phyloP scores from a whole-genome alignment of 352 stramenopile genomes.

The Sclerospora graminicola region DNA sequence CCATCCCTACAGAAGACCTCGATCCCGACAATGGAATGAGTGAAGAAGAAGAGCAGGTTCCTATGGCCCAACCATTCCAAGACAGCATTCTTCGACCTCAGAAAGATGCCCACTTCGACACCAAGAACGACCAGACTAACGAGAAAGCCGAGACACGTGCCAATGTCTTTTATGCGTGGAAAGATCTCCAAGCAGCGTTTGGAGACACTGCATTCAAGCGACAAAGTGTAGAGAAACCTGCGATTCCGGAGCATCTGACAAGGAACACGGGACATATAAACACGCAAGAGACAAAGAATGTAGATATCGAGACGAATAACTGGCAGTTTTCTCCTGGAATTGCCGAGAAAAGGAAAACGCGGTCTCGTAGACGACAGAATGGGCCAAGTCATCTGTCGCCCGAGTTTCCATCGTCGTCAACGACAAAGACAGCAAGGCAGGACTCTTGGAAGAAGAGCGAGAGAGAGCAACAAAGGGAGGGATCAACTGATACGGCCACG shows the following conservation, averaged over 20 bases:
- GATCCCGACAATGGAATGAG: conserved; percentile 12
- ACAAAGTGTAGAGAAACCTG: conserved; percentile 2
- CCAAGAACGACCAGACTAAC: no score
- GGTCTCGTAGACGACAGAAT: background rate
- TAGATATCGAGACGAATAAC: no score
- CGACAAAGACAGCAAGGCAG: background rate
- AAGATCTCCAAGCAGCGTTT: conserved; percentile 17
- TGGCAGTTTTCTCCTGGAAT: conserved; percentile 6
- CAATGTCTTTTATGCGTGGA: conserved; percentile 15
- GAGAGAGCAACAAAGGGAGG: no score
- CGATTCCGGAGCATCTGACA: no score
- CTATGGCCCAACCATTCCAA: background rate
- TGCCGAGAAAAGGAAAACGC: conserved; percentile 4
- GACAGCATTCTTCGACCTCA: background rate
- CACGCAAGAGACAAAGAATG: no score
- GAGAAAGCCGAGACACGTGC: no score
- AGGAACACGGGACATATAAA: no score
- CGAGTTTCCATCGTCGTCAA: no score
- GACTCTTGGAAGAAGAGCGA: no score
- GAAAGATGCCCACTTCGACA: background rate
- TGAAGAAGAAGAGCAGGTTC: background rate
- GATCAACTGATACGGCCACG: background rate
- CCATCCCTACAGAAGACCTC: conserved; percentile 17
- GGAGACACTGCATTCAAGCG: conserved; percentile 15
- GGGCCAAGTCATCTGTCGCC: background rate